Conservation (phyloP, 805 yeast genomes). For the Blastobotrys attinorum region DNA sequence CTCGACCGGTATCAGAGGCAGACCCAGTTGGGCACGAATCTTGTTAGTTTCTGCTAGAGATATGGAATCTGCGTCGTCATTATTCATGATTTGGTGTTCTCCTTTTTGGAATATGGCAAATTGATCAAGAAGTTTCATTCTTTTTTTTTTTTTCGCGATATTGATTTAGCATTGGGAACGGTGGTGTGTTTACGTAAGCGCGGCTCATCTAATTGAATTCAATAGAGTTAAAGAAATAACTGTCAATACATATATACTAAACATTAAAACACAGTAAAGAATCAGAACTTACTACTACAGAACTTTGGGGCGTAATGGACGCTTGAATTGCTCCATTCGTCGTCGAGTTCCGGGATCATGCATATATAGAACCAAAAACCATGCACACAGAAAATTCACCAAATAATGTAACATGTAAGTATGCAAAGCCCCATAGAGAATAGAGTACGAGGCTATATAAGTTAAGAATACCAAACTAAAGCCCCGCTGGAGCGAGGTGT, state of each 20-base stretch:
- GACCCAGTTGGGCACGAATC: slow-evolving; percentile 43
- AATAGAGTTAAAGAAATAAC: no score
- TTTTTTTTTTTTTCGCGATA: no score
- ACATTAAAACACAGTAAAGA: no score
- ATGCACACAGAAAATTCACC: slow-evolving; percentile 45
- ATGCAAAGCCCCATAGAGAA: slow-evolving; percentile 69
- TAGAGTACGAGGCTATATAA: slow-evolving; percentile 51
- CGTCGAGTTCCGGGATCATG: slow-evolving; percentile 4
- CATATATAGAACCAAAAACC: slow-evolving; percentile 12
- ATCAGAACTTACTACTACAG: no score
- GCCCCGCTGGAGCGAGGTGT: slow-evolving; percentile 5
- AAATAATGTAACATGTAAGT: slow-evolving; percentile 77
- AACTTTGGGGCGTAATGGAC: neutral
- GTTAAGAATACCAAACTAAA: slow-evolving; percentile 33
- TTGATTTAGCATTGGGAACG: no score
- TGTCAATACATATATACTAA: no score
- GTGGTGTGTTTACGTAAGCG: no score
- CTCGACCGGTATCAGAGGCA: slow-evolving; percentile 38
- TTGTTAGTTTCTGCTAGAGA: slow-evolving; percentile 51
- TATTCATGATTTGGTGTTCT: no score
- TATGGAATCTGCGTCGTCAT: slow-evolving; percentile 8
- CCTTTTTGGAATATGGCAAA: neutral
- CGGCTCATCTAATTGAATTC: no score
- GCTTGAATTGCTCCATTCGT: neutral
- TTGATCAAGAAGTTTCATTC: neutral